Conservation (phyloP, 2,329 filamentous ascomycete species). For the Arthrobotrys iridis region DNA sequence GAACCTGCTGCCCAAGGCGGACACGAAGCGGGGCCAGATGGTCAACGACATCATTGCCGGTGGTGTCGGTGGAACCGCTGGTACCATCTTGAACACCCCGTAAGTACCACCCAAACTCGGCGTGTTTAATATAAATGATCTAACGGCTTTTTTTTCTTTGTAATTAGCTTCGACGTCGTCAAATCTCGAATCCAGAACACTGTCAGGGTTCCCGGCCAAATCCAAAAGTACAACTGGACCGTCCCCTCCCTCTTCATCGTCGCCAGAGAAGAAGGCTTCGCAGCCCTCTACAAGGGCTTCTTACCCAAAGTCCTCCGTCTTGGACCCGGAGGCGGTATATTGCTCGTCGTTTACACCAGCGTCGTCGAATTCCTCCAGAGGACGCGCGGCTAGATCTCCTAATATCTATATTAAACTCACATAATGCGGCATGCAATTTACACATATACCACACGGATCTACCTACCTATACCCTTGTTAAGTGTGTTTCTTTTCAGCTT, state of each 20-base stretch:
- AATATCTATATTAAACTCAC: background rate
- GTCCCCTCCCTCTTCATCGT: slow-evolving; percentile 87
- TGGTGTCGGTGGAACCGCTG: slow-evolving; percentile 84
- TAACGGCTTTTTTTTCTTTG: background rate
- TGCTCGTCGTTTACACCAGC: slow-evolving; percentile 85
- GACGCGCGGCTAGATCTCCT: slow-evolving; percentile 63
- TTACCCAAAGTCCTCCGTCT: slow-evolving; percentile 85
- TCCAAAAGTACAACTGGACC: slow-evolving; percentile 99
- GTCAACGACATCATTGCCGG: slow-evolving; percentile 88
- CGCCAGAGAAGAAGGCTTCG: slow-evolving; percentile 90
- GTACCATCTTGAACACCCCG: slow-evolving; percentile 92
- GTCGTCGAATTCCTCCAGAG: slow-evolving; percentile 93
- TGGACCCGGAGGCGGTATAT: slow-evolving; percentile 71
- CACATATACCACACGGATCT: background rate
- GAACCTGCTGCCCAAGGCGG: slow-evolving; percentile 80
- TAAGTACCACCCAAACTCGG: slow-evolving; percentile 15
- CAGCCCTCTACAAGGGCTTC: slow-evolving; percentile 96
- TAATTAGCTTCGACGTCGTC: slow-evolving; percentile 80
- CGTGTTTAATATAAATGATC: background rate
- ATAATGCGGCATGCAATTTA: slow-evolving; percentile 1
- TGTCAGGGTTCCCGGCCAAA: slow-evolving; percentile 78
- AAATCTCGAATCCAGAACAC: slow-evolving; percentile 98
- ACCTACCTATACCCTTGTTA: slow-evolving; percentile 28
- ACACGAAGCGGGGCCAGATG: slow-evolving; percentile 82
- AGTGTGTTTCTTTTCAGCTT: background rate